Base-by-base conservation (phyloP, 1,284 basidiomycete species). In the Apiotrichum siamense region DNA sequence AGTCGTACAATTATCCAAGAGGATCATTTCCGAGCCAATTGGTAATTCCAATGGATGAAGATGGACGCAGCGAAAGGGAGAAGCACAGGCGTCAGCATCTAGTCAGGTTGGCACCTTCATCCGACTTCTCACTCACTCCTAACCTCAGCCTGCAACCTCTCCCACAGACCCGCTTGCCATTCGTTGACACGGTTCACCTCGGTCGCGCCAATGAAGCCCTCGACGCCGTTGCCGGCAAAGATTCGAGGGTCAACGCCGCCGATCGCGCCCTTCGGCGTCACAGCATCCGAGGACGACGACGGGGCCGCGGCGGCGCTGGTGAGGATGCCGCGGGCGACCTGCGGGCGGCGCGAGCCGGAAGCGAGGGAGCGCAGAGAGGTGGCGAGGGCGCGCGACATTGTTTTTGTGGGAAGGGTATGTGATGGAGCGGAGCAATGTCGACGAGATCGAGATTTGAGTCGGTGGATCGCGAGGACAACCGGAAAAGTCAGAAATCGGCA, bases 121-220 rank as follows among this genome's bases (percentile, higher is more conserved):
- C 38, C 25, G 13, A 26, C 20, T 35, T 7, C 1, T 42, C 1
- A 69, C 72, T 61, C 57, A 74, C 73, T 70, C 48, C 61, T 54
- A 27, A 74, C 68, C 57, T 74, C 71, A 4, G 49, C 58, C 49
- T 70, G 65, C 44, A 74, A 52, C 36, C 70, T 54, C 33, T 59
- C 60, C 73, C 73, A 74, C 9, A 73, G 60, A 1, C 70, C 70
- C 4, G 58, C 54, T 57, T 73, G 69, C 68, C 68, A 74, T 52
- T 67, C 65, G 38, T 62, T 60, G 25, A 73, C 38, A 25, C 61
- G 62, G 23, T 61, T 62, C 27, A 73, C 61, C 40, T 69, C 63
- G 43, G 55, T 46, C 26, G 63, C 58, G 2, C 59, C 59, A 47
- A 73, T 48, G 51, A 73, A 71, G 1, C 58, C 64, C n/a, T 59